Conservation (phyloP, 306 rosid species). For the Cicer cuneatum region DNA sequence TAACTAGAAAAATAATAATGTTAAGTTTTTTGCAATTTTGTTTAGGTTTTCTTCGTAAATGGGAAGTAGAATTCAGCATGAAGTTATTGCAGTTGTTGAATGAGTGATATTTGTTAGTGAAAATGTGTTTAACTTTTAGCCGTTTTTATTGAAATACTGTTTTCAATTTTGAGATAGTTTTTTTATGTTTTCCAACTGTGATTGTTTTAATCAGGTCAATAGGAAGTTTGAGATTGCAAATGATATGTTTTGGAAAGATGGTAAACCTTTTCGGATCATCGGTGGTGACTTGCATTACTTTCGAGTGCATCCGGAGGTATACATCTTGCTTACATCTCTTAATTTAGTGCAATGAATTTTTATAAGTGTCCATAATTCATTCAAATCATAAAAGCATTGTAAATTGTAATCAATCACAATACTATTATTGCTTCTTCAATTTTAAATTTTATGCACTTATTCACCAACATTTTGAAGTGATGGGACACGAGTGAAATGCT, state of each 20-base stretch:
- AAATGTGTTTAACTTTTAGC: not conserved
- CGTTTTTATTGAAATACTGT: not conserved
- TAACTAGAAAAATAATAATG: not conserved
- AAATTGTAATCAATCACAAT: slow-evolving; percentile 1
- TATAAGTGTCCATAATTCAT: not conserved
- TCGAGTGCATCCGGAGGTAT: slow-evolving; percentile 90
- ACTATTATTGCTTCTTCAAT: not conserved
- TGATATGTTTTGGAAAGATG: slow-evolving; percentile 91
- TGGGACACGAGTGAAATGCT: slow-evolving; percentile 3
- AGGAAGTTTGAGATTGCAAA: slow-evolving; percentile 67
- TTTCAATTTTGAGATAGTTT: slow-evolving; percentile 25
- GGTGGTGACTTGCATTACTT: slow-evolving; percentile 98
- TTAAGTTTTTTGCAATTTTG: not conserved
- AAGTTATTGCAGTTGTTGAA: slow-evolving; percentile 10
- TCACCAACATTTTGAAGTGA: slow-evolving; percentile 10
- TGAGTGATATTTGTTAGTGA: not conserved
- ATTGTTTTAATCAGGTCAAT: slow-evolving; percentile 51
- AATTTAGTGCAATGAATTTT: slow-evolving; percentile 34
- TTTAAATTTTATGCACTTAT: not conserved
- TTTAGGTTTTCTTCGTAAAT: slow-evolving; percentile 14
- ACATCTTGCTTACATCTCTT: slow-evolving; percentile 27
- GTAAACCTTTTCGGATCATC: slow-evolving; percentile 76
- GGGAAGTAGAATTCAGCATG: not conserved
- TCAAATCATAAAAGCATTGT: not conserved
- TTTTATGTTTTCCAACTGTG: slow-evolving; percentile 19